Conservation (phyloP, 1,284 basidiomycete genomes). For the Ceratobasidium sp. region DNA sequence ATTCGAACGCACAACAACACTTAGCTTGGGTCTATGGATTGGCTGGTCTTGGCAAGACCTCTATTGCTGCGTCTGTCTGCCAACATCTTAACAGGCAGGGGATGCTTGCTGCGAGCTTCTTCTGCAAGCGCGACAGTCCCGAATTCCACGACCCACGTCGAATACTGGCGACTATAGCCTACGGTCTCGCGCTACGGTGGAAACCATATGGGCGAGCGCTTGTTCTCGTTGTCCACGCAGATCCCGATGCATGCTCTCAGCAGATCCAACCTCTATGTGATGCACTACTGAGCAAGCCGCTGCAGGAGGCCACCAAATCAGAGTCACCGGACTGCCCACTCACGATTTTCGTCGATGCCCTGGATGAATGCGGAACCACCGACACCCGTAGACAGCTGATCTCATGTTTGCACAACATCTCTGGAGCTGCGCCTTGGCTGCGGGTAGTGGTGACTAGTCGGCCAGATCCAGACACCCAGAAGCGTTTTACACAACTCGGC, state of each 20-base stretch:
- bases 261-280: neutral
- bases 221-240: neutral
- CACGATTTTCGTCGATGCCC: conserved; percentile 39
- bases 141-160: conserved; percentile 13
- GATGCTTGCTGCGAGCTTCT: conserved; percentile 52
- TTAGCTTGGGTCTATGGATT: conserved; percentile 50
- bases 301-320: neutral
- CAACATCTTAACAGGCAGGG: conserved; percentile 26
- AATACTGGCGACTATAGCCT: conserved; percentile 29
- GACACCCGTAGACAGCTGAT: conserved; percentile 1
- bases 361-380: conserved; percentile 43
- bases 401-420: neutral
- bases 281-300: neutral
- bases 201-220: neutral
- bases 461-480: conserved; percentile 23
- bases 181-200: conserved; percentile 2
- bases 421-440: neutral
- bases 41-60: conserved; percentile 51
- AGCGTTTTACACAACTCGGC: neutral
- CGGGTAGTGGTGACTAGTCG: conserved; percentile 35
- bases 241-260: neutral
- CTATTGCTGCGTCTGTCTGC: conserved; percentile 50
- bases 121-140: conserved; percentile 51
- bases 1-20: neutral
- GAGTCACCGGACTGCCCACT: neutral